Evolutionary conservation across 805 yeast genomes (phyloP).

Genomic region (Candida awuae): DNA sequence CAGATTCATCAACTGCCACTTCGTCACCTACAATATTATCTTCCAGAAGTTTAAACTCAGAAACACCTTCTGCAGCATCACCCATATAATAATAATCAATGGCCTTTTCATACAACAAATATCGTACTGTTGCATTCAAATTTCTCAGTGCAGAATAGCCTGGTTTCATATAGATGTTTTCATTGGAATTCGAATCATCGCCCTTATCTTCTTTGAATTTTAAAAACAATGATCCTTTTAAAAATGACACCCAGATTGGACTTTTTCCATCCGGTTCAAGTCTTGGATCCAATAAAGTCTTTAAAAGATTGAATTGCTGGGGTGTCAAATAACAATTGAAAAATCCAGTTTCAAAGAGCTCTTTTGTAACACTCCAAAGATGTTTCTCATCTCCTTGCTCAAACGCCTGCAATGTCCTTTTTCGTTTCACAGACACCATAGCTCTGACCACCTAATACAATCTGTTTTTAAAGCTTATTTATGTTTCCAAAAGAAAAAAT

Average conservation of each 20-base stretch:
- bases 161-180: slow-evolving; percentile 36
- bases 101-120: slow-evolving; percentile 66
- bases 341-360: slow-evolving; percentile 30
- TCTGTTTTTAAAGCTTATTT: background rate
- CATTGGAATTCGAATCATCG: slow-evolving; percentile 22
- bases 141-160: slow-evolving; percentile 43
- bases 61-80: slow-evolving; percentile 5
- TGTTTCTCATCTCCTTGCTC: slow-evolving; percentile 10
- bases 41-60: slow-evolving; percentile 17
- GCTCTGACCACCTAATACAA: background rate
- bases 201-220: slow-evolving; percentile 20
- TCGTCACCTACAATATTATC: slow-evolving; percentile 23
- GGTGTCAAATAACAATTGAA: slow-evolving; percentile 45
- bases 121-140: slow-evolving; percentile 48
- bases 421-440: slow-evolving; percentile 1
- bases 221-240: slow-evolving; percentile 33
- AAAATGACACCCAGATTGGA: slow-evolving; percentile 38
- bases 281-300: slow-evolving; percentile 34
- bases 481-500: background rate
- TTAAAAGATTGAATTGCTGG: slow-evolving; percentile 47
- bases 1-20: background rate
- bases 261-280: slow-evolving; percentile 10
- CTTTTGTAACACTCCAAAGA: slow-evolving; percentile 29
- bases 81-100: slow-evolving; percentile 32
- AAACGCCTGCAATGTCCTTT: slow-evolving; percentile 11